Base-by-base conservation (phyloP, 2,329 filamentous ascomycete species). In the Hyphodiscus sp. region DNA sequence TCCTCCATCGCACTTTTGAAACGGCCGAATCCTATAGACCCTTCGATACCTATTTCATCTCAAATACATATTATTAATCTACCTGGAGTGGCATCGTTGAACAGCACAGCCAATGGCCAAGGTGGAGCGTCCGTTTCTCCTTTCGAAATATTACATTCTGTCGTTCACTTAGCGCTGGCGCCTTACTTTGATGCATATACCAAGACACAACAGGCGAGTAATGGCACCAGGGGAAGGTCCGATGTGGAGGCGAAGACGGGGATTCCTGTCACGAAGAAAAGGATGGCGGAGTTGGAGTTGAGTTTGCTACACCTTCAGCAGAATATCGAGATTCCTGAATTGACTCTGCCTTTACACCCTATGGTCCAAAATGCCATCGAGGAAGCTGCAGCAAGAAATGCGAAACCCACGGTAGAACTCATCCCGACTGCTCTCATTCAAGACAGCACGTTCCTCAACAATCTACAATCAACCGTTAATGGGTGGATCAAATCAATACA, bases 401-500 rank as follows among this genome's bases (percentile, higher is more conserved):
- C 78, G 18, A 87, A 86, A 60, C 83, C 91, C 1, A 83, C 86
- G 0, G 82, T 91, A 44, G 90, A 96, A 44, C 73, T 90, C 57
- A 88, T 99, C 46, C 86, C 90, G 2, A 65, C 81, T 9, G 73
- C 81, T 11, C 79, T 95, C n/a, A 76, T 96, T 33, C 85, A 89
- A 54, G 94, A 96, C 71, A 96, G 89, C 65, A 83, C 84, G 11
- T 95, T 99, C 62, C 85, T 96, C 65, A 99, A 99, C 71, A 91
- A 87, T 63, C 77, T 99, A 41, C 94, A 97, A 69, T 86, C 89
- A 49, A 94, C 86, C 47, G 94, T 97, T 56, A 99, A 97, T 70
- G 86, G 86, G 58, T 99, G 94, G 94, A 99, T 99, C 74, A 95
- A 95, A 74, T 95, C 92, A 11, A 99, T 99, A 60, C 92, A 96